These are phyloP conservation scores for Drosera spatulata DNA, from an alignment of 179 eudicot species.

Conservation along the genomic window DNA sequence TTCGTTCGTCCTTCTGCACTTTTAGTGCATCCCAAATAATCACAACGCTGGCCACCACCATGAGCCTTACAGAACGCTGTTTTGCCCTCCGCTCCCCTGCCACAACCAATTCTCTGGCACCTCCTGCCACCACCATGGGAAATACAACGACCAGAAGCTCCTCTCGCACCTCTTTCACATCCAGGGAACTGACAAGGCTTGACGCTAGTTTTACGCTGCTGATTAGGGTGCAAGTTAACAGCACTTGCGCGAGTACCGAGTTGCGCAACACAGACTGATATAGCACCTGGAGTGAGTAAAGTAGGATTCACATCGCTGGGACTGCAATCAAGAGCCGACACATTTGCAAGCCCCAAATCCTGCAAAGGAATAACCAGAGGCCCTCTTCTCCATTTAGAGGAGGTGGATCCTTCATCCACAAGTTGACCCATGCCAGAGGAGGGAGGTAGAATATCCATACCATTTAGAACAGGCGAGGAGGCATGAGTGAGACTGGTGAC, in stretches of 20 bases:
- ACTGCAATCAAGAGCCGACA: no score
- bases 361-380: conserved; percentile 12
- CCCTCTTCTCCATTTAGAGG: conserved; percentile 9
- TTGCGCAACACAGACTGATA: conserved; percentile 50
- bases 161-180: conserved; percentile 64
- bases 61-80: conserved; percentile 16
- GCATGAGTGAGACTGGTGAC: conserved; percentile 14
- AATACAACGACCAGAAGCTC: conserved; percentile 67
- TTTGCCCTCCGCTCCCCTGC: conserved; percentile 66
- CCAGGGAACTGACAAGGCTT: conserved; percentile 46
- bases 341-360: no score
- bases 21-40: conserved; percentile 7
- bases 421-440: conserved; percentile 6
- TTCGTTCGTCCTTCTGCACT: conserved; percentile 10
- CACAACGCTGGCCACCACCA: conserved; percentile 13
- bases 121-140: conserved; percentile 80
- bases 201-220: conserved; percentile 26
- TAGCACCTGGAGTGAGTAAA: conserved; percentile 12
- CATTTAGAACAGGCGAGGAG: conserved; percentile 10
- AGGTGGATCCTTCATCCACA: conserved; percentile 15
- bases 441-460: conserved; percentile 6
- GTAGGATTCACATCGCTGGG: no score
- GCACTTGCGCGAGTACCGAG: conserved; percentile 35
- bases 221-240: conserved; percentile 8
- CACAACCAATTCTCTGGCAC: conserved; percentile 57